phyloP scores from a whole-genome alignment of 1,139 yeast species.

The Tardiomyces depauwii region DNA sequence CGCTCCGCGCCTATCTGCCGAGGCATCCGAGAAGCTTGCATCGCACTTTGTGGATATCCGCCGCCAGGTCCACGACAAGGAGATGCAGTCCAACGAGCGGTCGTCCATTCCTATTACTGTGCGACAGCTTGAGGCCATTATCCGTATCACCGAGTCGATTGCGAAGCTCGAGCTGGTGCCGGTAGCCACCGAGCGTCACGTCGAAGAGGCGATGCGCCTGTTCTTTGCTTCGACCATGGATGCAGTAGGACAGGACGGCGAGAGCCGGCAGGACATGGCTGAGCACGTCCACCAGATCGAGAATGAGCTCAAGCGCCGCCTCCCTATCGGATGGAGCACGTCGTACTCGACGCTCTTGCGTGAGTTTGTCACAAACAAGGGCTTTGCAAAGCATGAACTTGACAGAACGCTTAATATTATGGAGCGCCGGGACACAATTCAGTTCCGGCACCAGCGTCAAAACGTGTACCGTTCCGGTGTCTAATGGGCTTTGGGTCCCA shows the following conservation, averaged over 20 bases:
- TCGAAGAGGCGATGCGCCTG: constrained; percentile 87
- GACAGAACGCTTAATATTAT: constrained; percentile 74
- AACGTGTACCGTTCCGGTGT: constrained; percentile 75
- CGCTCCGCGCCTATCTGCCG: constrained; percentile 85
- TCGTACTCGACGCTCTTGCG: constrained; percentile 73
- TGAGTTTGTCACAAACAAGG: constrained; percentile 56
- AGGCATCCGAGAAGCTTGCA: constrained; percentile 86
- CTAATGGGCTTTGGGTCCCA: no score
- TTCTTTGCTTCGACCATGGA: constrained; percentile 97
- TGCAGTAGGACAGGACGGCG: constrained; percentile 82
- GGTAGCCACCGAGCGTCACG: constrained; percentile 79
- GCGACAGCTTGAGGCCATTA: constrained; percentile 94
- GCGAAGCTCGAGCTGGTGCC: constrained; percentile 82
- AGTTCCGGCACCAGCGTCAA: constrained; percentile 81
- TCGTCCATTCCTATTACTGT: constrained; percentile 95
- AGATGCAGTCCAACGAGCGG: constrained; percentile 72
- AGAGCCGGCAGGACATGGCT: constrained; percentile 39
- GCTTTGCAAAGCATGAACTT: constrained; percentile 45
- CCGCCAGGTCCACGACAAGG: constrained; percentile 71
- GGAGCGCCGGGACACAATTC: constrained; percentile 79
- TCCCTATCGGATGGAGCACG: constrained; percentile 96
- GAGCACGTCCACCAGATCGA: constrained; percentile 73
- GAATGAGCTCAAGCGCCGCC: constrained; percentile 73
- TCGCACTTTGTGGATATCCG: constrained; percentile 91
- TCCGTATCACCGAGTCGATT: constrained; percentile 88